Percentiles rank a stretch among this genome's conserved stretches.
These are phyloP conservation scores for Colletotrichum lentis DNA, from an alignment of 2,329 filamentous ascomycete species.

Conservation along the genomic window DNA sequence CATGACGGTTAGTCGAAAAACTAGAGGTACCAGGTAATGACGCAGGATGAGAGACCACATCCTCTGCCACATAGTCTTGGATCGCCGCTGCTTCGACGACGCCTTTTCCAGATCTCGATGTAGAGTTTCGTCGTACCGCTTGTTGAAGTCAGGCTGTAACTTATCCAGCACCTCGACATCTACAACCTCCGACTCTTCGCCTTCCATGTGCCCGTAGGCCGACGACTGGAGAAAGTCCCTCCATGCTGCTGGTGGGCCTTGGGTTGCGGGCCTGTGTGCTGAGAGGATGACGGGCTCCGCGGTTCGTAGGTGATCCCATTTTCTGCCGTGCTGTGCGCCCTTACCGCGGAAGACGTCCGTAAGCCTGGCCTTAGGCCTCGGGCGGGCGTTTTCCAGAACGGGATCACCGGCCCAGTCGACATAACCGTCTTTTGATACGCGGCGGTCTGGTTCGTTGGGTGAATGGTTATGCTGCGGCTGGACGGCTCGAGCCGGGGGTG, in stretches of 20 bases:
- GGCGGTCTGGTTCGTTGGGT: slow-evolving; percentile 51
- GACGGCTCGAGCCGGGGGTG: slow-evolving; percentile 50
- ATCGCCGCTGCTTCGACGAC: slow-evolving; percentile 42
- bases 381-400: slow-evolving; percentile 47
- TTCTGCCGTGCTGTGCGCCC: slow-evolving; percentile 60
- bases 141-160: slow-evolving; percentile 59
- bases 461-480: slow-evolving; percentile 54
- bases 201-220: slow-evolving; percentile 56
- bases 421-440: slow-evolving; percentile 60
- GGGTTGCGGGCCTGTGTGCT: slow-evolving; percentile 52
- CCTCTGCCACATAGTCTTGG: slow-evolving; percentile 57
- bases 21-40: slow-evolving; percentile 84
- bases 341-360: slow-evolving; percentile 56
- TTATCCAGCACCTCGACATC: slow-evolving; percentile 55
- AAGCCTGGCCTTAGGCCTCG: slow-evolving; percentile 49
- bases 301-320: slow-evolving; percentile 68
- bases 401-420: slow-evolving; percentile 52
- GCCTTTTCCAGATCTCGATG: slow-evolving; percentile 43
- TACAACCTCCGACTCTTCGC: slow-evolving; percentile 60
- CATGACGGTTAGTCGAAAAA: slow-evolving; percentile 84
- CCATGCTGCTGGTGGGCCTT: slow-evolving; percentile 58
- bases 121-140: slow-evolving; percentile 47
- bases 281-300: slow-evolving; percentile 67
- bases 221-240: slow-evolving; percentile 63
- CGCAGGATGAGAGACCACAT: slow-evolving; percentile 75